Conservation (phyloP, 306 rosid species). For the Casuarina cunninghamiana region DNA sequence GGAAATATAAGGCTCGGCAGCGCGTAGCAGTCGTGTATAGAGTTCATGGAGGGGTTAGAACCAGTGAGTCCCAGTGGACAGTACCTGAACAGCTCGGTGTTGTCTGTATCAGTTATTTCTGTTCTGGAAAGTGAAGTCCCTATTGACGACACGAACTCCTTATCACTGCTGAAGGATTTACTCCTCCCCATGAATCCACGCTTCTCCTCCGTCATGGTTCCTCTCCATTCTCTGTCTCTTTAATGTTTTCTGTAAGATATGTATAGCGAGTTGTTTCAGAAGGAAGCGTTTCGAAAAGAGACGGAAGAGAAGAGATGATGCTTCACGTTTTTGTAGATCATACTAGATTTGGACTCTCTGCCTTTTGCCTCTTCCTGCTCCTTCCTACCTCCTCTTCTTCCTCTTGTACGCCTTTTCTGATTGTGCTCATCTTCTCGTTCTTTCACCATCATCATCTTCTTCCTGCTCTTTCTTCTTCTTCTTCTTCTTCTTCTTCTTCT, state of each 20-base stretch:
- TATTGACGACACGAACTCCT: conserved; percentile 23
- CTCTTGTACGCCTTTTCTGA: too few species aligned
- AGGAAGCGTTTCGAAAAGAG: background rate
- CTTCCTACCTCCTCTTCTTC: too few species aligned
- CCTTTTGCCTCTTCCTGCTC: too few species aligned
- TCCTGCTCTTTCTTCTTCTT: too few species aligned
- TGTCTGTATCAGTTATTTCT: conserved; percentile 41
- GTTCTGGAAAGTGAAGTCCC: conserved; percentile 55
- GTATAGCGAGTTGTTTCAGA: too few species aligned
- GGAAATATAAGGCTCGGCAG: too few species aligned
- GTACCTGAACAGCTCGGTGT: conserved; percentile 43
- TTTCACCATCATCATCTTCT: too few species aligned
- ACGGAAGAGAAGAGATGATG: background rate
- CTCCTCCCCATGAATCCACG: conserved; percentile 56
- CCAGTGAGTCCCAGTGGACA: conserved; percentile 67
- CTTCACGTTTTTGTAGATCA: too few species aligned
- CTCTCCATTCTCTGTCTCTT: background rate
- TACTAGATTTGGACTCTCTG: too few species aligned
- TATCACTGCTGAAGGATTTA: conserved; percentile 27
- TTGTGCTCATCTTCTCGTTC: too few species aligned
- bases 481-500: too few species aligned
- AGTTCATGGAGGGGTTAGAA: conserved; percentile 15
- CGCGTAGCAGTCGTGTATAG: conserved; percentile 26
- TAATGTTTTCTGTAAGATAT: background rate
- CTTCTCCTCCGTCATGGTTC: conserved; percentile 58